Conservation (phyloP, 2,329 filamentous ascomycete genomes). For the Pseudogymnoascus sp. region DNA sequence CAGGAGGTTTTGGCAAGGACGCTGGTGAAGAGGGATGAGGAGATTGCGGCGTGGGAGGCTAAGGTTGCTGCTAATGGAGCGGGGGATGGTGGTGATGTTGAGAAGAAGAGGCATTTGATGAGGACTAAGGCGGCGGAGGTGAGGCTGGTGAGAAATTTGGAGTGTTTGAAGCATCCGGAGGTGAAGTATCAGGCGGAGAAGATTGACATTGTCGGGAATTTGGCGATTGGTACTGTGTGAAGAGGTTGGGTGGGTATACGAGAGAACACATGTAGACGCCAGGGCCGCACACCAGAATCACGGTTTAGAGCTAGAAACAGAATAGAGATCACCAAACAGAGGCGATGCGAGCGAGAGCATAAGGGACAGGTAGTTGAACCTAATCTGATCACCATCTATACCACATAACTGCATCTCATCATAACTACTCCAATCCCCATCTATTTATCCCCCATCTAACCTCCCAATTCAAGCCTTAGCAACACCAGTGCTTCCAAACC, state of each 20-base stretch:
- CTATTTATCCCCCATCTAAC: not conserved
- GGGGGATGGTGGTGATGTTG: slow-evolving; percentile 32
- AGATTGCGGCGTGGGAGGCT: slow-evolving; percentile 44
- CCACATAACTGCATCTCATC: slow-evolving; percentile 1
- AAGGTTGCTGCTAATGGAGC: slow-evolving; percentile 33
- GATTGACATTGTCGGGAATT: slow-evolving; percentile 24
- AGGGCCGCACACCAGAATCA: no score
- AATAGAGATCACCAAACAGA: not conserved
- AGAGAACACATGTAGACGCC: not conserved
- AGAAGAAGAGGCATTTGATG: slow-evolving; percentile 49
- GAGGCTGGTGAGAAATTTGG: slow-evolving; percentile 66
- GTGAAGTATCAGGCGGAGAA: slow-evolving; percentile 52
- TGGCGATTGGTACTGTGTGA: not conserved
- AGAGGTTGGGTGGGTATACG: not conserved
- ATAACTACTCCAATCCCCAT: not conserved
- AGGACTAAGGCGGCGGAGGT: slow-evolving; percentile 83
- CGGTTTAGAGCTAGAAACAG: not conserved
- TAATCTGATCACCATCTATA: slow-evolving; percentile 4
- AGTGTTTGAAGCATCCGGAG: slow-evolving; percentile 56
- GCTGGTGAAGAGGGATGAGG: slow-evolving; percentile 54
- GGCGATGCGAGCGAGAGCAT: not conserved
- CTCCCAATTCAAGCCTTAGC: slow-evolving; percentile 12
- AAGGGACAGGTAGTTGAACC: not conserved
- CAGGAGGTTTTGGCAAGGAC: slow-evolving; percentile 69
- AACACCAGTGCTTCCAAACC: slow-evolving; percentile 78